These are phyloP conservation scores for Cutaneotrichosporon cyanovorans DNA, from an alignment of 1,284 basidiomycete species.

Conservation along the genomic window DNA sequence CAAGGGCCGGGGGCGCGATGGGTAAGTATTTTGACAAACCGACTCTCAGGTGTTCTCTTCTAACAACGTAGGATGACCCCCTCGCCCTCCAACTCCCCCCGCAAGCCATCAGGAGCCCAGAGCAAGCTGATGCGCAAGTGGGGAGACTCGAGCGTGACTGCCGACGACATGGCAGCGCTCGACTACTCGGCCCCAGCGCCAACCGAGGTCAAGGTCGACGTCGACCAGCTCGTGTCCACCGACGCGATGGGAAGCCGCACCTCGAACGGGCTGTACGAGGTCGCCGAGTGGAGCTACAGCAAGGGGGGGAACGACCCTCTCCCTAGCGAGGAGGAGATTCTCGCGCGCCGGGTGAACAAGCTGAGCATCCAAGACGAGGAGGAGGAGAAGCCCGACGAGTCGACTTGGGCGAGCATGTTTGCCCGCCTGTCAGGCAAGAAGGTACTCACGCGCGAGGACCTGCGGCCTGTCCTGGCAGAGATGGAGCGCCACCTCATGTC, in stretches of 20 bases:
- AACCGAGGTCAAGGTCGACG: conserved; percentile 40
- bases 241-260: conserved; percentile 55
- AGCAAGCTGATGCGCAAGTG: conserved; percentile 82
- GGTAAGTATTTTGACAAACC: conserved; percentile 45
- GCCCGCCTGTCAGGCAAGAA: conserved; percentile 73
- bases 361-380: conserved; percentile 49
- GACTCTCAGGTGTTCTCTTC: too few species aligned
- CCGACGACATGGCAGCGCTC: conserved; percentile 78
- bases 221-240: conserved; percentile 43
- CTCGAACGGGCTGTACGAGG: conserved; percentile 82
- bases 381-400: conserved; percentile 12
- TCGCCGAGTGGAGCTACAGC: conserved; percentile 80
- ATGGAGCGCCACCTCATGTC: conserved; percentile 98
- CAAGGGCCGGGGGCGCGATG: conserved; percentile 50
- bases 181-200: conserved; percentile 61
- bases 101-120: conserved; percentile 47
- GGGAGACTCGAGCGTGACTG: conserved; percentile 70
- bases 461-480: conserved; percentile 78
- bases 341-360: conserved; percentile 24
- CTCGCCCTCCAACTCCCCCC: conserved; percentile 29
- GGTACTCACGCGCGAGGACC: conserved; percentile 69
- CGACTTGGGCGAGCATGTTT: conserved; percentile 56
- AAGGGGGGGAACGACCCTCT: conserved; percentile 47
- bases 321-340: conserved; percentile 42
- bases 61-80: conserved; percentile 28